Conservation (phyloP, 371 early-diverging fungal species). For the Parasitella parasitica region DNA sequence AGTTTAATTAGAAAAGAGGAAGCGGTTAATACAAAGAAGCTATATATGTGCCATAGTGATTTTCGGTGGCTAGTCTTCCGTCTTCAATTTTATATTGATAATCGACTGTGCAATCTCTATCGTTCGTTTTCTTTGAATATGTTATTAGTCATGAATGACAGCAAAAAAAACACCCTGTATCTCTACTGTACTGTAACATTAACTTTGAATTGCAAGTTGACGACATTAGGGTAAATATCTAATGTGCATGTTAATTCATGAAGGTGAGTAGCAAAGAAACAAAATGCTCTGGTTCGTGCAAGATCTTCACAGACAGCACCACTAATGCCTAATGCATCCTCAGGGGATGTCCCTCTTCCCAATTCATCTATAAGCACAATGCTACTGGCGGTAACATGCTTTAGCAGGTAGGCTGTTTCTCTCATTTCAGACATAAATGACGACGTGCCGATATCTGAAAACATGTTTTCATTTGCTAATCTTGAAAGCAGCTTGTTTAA, state of each 20-base stretch:
- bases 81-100: slow-evolving; percentile 51
- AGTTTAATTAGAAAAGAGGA: neutral
- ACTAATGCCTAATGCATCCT: slow-evolving; percentile 81
- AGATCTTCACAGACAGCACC: slow-evolving; percentile 80
- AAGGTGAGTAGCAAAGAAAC: slow-evolving; percentile 76
- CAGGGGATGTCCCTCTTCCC: slow-evolving; percentile 89
- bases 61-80: slow-evolving; percentile 27
- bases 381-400: slow-evolving; percentile 65
- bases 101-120: slow-evolving; percentile 28
- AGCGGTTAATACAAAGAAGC: too few relatives aligned
- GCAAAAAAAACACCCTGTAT: neutral
- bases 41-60: slow-evolving; percentile 40
- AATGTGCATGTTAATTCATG: slow-evolving; percentile 56
- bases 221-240: slow-evolving; percentile 63
- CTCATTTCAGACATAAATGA: slow-evolving; percentile 95
- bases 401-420: slow-evolving; percentile 83
- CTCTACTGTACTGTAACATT: slow-evolving; percentile 5
- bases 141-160: too few relatives aligned
- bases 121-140: slow-evolving; percentile 5
- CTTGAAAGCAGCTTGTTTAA: slow-evolving; percentile 59
- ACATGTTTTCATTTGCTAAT: slow-evolving; percentile 71
- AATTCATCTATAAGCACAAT: slow-evolving; percentile 96
- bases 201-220: slow-evolving; percentile 60
- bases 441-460: slow-evolving; percentile 64
- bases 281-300: slow-evolving; percentile 55